Conservation (phyloP, 1,284 basidiomycete species). For the Mycosarcoma maydis region DNA sequence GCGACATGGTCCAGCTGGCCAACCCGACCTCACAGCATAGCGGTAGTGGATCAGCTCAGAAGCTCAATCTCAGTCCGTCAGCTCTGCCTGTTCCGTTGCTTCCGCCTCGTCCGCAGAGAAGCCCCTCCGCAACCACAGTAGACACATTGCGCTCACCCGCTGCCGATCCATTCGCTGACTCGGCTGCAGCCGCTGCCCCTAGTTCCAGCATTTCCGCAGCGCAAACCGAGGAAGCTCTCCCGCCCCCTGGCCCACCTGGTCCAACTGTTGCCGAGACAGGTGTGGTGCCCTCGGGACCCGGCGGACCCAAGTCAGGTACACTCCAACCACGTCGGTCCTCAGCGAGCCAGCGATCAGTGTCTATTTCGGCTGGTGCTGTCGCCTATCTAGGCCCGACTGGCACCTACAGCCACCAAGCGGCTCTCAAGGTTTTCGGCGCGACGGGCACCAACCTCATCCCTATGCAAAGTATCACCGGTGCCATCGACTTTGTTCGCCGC, state of each 20-base stretch:
- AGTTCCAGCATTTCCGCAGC: not conserved
- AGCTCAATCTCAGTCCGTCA: conserved; percentile 43
- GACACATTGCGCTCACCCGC: conserved; percentile 29
- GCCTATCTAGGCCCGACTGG: conserved; percentile 47
- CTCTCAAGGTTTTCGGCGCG: conserved; percentile 42
- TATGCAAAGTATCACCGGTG: conserved; percentile 46
- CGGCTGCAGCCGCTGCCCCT: conserved; percentile 5
- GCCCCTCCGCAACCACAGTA: conserved; percentile 15
- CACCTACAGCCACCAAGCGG: conserved; percentile 48
- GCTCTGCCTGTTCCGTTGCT: conserved; percentile 33
- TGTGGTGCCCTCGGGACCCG: conserved; percentile 40
- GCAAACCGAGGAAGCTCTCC: conserved; percentile 9
- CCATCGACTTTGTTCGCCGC: conserved; percentile 49
- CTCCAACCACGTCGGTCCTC: conserved; percentile 42
- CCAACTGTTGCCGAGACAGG: conserved; percentile 55
- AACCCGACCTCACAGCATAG: conserved; percentile 1
- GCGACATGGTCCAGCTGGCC: conserved; percentile 17
- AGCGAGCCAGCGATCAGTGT: conserved; percentile 36
- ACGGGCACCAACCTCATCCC: conserved; percentile 40
- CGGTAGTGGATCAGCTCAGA: conserved; percentile 12
- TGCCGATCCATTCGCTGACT: conserved; percentile 32
- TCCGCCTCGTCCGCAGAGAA: conserved; percentile 38
- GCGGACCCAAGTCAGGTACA: conserved; percentile 51
- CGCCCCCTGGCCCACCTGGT: conserved; percentile 27
- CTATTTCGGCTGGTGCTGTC: conserved; percentile 43